These are phyloP conservation scores for Wickerhamiella cacticola DNA, from an alignment of 805 yeast genomes.

Conservation along the genomic window DNA sequence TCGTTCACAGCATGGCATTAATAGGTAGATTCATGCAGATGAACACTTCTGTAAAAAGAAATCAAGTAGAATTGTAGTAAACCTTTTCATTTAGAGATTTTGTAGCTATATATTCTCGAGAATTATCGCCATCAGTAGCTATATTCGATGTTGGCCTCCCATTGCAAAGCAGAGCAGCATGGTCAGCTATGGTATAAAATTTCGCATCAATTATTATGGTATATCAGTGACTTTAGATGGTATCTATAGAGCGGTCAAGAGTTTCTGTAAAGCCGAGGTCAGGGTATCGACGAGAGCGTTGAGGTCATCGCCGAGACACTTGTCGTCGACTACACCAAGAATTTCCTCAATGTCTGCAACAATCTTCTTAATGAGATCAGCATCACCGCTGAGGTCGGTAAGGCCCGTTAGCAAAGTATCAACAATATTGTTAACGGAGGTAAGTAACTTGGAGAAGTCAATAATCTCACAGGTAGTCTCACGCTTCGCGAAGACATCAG, in stretches of 20 bases:
- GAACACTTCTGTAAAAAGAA: too few relatives aligned
- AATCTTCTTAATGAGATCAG: background rate
- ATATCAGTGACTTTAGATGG: too few relatives aligned
- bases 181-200: too few relatives aligned
- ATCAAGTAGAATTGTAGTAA: too few relatives aligned
- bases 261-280: background rate
- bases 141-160: too few relatives aligned
- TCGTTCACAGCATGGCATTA: too few relatives aligned
- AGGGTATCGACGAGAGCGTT: background rate
- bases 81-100: too few relatives aligned
- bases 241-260: background rate
- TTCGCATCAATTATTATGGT: background rate
- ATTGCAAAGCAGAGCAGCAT: too few relatives aligned
- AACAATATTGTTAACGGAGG: background rate
- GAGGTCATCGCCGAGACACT: background rate
- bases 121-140: too few relatives aligned
- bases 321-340: background rate
- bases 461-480: background rate
- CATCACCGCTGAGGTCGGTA: background rate
- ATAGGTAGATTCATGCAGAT: too few relatives aligned
- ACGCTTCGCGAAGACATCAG: background rate
- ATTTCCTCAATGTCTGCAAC: background rate
- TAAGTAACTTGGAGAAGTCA: background rate
- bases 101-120: too few relatives aligned
- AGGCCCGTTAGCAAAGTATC: background rate